phyloP scores from a whole-genome alignment of 768 basidiomycete species.

The Galerina marginata region DNA sequence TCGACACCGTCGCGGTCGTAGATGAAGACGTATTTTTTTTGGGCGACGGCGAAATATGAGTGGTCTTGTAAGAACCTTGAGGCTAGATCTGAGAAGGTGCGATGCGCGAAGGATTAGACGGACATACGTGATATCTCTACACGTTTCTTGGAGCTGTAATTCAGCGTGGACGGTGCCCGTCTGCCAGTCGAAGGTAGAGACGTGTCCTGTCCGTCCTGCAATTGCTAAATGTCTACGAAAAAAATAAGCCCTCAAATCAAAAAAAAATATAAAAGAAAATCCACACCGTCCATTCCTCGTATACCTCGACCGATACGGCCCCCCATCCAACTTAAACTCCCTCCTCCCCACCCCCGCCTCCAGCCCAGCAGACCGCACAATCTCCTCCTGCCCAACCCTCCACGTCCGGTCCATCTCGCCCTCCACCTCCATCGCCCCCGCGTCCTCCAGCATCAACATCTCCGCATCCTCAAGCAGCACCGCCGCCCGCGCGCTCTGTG shows the following conservation, averaged over 20 bases:
- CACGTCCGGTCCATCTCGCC: conserved; percentile 88
- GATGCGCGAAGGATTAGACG: neutral
- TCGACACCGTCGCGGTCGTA: conserved; percentile 96
- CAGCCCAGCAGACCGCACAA: conserved; percentile 64
- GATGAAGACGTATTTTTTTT: conserved; percentile 95
- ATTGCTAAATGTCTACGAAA: conserved; percentile 79
- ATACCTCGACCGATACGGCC: conserved; percentile 84
- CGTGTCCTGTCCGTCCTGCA: conserved; percentile 81
- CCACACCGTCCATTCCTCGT: conserved; percentile 86
- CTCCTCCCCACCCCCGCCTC: conserved; percentile 80
- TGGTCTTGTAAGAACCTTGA: conserved; percentile 90
- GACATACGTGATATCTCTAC: conserved; percentile 81
- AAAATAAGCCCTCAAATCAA: neutral
- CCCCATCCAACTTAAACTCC: conserved; percentile 85
- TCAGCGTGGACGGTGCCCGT: conserved; percentile 86
- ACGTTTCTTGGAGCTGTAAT: conserved; percentile 87
- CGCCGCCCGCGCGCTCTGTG: conserved; percentile 66
- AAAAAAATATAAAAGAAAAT: neutral
- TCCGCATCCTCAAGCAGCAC: conserved; percentile 72
- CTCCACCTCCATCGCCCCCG: conserved; percentile 77
- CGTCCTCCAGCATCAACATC: conserved; percentile 69
- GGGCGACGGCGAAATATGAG: conserved; percentile 92
- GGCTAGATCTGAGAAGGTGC: conserved; percentile 2
- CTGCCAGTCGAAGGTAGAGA: conserved; percentile 94
- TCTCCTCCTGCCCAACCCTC: conserved; percentile 84